phyloP scores from a whole-genome alignment of 208 protist species.

The Trypanosomatidae sp. region DNA sequence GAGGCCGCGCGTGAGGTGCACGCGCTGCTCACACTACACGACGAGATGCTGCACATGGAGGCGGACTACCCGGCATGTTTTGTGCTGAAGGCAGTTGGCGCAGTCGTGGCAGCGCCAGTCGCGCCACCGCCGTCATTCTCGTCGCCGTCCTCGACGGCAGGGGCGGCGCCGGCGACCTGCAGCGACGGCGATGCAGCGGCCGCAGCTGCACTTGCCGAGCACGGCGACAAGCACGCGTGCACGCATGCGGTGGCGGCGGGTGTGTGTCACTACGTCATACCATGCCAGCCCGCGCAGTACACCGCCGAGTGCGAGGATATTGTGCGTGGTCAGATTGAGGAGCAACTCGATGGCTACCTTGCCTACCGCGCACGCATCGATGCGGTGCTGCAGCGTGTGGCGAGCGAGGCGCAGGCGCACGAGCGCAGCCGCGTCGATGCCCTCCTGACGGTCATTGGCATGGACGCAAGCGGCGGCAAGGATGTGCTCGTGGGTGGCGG shows the following conservation, averaged over 20 bases:
- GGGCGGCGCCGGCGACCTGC: not conserved
- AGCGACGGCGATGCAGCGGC: not conserved
- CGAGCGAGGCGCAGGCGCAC: conserved; percentile 21
- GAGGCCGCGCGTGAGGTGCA: conserved; percentile 8
- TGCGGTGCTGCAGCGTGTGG: conserved; percentile 36
- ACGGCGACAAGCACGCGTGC: not conserved
- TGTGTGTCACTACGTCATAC: conserved; percentile 43
- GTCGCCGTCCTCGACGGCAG: not conserved
- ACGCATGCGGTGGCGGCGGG: not conserved
- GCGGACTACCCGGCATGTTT: conserved; percentile 46
- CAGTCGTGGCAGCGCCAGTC: conserved; percentile 1
- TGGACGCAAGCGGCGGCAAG: conserved; percentile 3
- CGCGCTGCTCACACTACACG: conserved; percentile 17
- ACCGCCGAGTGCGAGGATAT: conserved; percentile 40
- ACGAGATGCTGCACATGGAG: conserved; percentile 57
- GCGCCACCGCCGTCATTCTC: conserved; percentile 1
- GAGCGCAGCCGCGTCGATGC: conserved; percentile 25
- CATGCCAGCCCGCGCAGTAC: conserved; percentile 41
- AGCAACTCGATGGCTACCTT: conserved; percentile 50
- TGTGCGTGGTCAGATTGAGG: conserved; percentile 56
- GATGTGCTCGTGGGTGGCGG: conserved; percentile 5
- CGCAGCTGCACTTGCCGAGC: not conserved
- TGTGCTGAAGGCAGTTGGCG: conserved; percentile 29
- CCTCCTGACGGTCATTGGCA: conserved; percentile 37
- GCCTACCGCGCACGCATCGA: conserved; percentile 54